Base-by-base conservation (phyloP, 2,329 filamentous ascomycete genomes). In the Xylariaceae sp. region DNA sequence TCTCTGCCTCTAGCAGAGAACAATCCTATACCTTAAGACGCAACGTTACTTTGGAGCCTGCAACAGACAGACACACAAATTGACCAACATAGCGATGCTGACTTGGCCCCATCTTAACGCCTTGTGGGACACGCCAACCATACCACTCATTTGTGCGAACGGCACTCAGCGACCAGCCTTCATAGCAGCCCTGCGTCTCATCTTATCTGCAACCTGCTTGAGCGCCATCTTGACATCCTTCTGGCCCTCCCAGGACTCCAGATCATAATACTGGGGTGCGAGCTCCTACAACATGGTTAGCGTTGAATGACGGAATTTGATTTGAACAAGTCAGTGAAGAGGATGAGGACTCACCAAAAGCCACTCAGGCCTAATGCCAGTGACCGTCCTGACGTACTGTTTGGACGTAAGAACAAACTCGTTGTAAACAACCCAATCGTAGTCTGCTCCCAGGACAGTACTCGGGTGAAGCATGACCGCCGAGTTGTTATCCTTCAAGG, bases 391-490 rank as follows among this genome's bases (percentile, higher is more conserved):
- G 63, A 99, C 93, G 71, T 97, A 99, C 75, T 97, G 96, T 81
- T 99, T 97, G 48, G 89, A 94, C 1, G 94, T 99, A 50, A 99
- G 82, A 12, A 99, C 94, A 66, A 97, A 99, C 69, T 99, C 95
- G 65, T 97, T 96, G 74, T 99, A 99, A 22, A 99, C 76, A 22
- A 99, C 90, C 94, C 94, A 99, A 61, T 99, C 94, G 61, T 87
- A 90, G 53, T 97, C 92, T 53, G 90, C 86, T 46, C 85, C 83
- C 18, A 99, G 79, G 31, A 96, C 92, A 1, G 92, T 97, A 59
- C 89, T 94, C 2, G 94, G 94, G 73, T 99, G 94, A 54, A 99
- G 81, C 63, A 97, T 79, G 42, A 99, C 94, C 43, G 83, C 88
- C 74, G 97, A 93, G 65, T 97, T 89, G 64, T 97, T 89, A 67